phyloP scores from a whole-genome alignment of 176 grass and related monocot genomes.

The Phoenix roebelenii region DNA sequence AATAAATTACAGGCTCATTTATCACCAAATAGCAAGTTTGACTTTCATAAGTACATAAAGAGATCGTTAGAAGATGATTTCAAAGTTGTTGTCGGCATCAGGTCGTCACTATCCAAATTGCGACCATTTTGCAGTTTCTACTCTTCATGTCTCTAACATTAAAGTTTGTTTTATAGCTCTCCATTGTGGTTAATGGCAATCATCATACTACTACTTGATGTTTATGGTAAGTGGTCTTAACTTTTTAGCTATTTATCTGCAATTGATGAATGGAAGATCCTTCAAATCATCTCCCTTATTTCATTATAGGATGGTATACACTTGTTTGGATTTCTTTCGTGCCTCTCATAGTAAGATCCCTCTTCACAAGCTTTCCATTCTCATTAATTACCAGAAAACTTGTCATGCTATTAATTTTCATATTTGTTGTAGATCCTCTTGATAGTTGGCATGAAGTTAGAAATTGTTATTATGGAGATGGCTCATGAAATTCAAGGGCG shows the following conservation, averaged over 20 bases:
- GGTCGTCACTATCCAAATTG: constrained; percentile 22
- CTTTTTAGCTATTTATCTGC: too few species aligned
- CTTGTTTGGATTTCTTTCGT: constrained; percentile 45
- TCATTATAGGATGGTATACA: constrained; percentile 19
- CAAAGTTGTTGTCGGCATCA: constrained; percentile 81
- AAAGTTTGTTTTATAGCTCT: constrained; percentile 29
- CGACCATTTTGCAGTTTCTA: not conserved
- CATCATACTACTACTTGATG: constrained; percentile 43
- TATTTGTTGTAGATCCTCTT: constrained; percentile 49
- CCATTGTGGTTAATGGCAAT: constrained; percentile 58
- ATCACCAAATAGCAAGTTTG: constrained; percentile 44
- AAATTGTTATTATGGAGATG: constrained; percentile 89
- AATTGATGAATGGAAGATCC: too few species aligned
- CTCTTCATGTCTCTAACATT: not conserved
- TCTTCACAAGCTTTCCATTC: not conserved
- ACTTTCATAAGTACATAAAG: constrained; percentile 93
- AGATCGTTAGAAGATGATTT: constrained; percentile 86
- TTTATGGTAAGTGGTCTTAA: constrained; percentile 4
- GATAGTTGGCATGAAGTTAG: constrained; percentile 58
- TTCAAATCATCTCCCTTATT: not conserved
- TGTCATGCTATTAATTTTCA: too few species aligned
- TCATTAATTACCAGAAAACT: not conserved
- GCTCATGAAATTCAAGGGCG: constrained; percentile 60
- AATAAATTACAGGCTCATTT: constrained; percentile 49
- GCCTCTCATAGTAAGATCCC: constrained; percentile 37